Conservation (phyloP, 2,329 filamentous ascomycete species). For the Leptographium lundbergii region DNA sequence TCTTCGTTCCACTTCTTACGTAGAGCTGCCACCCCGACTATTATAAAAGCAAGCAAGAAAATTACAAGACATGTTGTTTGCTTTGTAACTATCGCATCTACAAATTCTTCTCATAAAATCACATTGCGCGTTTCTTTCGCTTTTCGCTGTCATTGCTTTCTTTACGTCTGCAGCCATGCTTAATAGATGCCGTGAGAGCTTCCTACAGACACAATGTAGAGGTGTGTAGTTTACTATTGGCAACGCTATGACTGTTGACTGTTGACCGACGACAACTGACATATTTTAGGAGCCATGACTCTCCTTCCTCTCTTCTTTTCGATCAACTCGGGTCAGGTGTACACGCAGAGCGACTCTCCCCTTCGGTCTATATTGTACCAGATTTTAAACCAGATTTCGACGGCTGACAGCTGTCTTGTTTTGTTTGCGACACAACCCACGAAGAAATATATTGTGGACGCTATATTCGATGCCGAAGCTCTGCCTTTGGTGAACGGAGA, state of each 20-base stretch:
- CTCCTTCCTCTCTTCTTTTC: constrained; percentile 16
- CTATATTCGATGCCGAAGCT: constrained; percentile 22
- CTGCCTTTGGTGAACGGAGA: constrained; percentile 20
- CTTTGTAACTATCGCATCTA: background rate
- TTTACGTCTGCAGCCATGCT: background rate
- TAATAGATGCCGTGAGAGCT: background rate
- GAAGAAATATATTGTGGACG: constrained; percentile 16
- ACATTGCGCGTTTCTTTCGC: background rate
- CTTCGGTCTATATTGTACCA: constrained; percentile 16
- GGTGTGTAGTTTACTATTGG: background rate
- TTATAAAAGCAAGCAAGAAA: background rate
- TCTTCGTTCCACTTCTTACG: background rate
- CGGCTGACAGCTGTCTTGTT: constrained; percentile 10
- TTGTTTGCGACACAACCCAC: constrained; percentile 13
- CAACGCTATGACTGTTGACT: background rate
- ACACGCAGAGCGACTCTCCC: constrained; percentile 15
- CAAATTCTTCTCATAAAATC: background rate
- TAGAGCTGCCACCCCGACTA: background rate
- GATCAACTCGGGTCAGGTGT: constrained; percentile 16
- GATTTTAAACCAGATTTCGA: constrained; percentile 13
- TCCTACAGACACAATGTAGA: constrained; percentile 2
- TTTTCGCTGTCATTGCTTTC: background rate
- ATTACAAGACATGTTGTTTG: background rate
- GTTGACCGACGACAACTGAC: background rate
- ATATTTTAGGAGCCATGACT: constrained; percentile 16